Conservation (phyloP, 2,329 filamentous ascomycete species). For the Alternaria sp. region DNA sequence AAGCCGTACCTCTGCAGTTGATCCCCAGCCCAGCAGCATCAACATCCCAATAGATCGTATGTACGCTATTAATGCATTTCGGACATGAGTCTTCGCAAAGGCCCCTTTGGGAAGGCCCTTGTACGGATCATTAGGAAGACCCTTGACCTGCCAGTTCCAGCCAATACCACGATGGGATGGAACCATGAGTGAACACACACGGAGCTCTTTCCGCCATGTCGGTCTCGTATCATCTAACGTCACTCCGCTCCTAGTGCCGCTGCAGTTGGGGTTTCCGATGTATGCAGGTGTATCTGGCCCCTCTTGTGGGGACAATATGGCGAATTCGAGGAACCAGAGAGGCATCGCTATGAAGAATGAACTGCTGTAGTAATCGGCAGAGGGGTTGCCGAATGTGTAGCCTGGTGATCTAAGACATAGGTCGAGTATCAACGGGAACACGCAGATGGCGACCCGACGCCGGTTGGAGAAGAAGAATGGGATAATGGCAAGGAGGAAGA, state of each 20-base stretch:
- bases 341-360: constrained; percentile 12
- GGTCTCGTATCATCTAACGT: no score
- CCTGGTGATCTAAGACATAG: constrained; percentile 4
- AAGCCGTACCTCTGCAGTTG: neutral
- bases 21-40: neutral
- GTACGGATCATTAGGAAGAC: constrained; percentile 4
- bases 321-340: constrained; percentile 20
- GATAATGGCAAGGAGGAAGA: neutral
- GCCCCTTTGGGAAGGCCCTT: neutral
- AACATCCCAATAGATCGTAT: constrained; percentile 1
- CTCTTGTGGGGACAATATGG: constrained; percentile 7
- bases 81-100: constrained; percentile 1
- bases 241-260: neutral
- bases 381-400: constrained; percentile 14
- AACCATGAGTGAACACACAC: constrained; percentile 9
- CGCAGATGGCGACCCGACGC: neutral
- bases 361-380: constrained; percentile 17
- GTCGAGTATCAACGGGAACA: neutral
- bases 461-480: neutral
- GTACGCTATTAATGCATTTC: neutral
- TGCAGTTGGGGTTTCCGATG: neutral
- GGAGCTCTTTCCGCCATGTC: neutral
- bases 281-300: constrained; percentile 8
- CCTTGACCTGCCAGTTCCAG: constrained; percentile 17
- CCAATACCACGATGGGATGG: constrained; percentile 13